Evolutionary conservation across 805 yeast species (phyloP).

Genomic region (Yarrowia sp.): DNA sequence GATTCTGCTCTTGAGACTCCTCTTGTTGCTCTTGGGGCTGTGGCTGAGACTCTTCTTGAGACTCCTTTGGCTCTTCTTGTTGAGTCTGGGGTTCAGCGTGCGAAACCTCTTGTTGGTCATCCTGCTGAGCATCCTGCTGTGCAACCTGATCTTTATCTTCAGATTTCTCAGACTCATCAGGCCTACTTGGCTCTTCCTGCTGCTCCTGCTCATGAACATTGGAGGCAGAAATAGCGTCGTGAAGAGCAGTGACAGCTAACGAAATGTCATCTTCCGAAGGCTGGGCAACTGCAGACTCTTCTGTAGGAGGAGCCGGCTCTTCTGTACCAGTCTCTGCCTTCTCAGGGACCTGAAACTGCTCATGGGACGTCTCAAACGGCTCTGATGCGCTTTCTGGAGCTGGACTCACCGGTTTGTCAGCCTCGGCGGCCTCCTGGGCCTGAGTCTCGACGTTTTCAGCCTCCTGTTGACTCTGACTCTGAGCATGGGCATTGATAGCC

Average conservation of each 20-base stretch:
- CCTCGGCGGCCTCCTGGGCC: conserved; percentile 6
- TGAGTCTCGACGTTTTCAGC: conserved; percentile 4
- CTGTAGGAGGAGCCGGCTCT: not conserved
- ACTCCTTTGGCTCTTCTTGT: not conserved
- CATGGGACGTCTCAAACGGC: conserved; percentile 14
- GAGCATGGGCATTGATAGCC: conserved; percentile 23
- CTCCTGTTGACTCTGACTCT: conserved; percentile 1
- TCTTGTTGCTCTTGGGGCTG: not conserved
- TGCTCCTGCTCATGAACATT: not conserved
- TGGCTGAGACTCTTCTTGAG: not conserved
- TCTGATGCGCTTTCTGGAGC: not conserved
- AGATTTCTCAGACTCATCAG: not conserved
- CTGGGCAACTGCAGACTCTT: conserved; percentile 13
- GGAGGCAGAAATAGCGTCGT: conserved; percentile 22
- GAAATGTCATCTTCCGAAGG: conserved; percentile 29
- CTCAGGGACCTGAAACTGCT: conserved; percentile 10
- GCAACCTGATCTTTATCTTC: not conserved
- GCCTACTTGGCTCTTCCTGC: not conserved
- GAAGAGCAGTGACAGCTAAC: conserved; percentile 22
- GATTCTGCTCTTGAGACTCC: not conserved
- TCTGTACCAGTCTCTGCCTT: not conserved
- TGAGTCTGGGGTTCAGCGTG: no score
- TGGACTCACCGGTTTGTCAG: conserved; percentile 1
- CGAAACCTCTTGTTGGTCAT: no score
- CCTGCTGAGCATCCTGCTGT: no score